Conservation (phyloP, 345 rosid species). For the Rhizophora apiculata region DNA sequence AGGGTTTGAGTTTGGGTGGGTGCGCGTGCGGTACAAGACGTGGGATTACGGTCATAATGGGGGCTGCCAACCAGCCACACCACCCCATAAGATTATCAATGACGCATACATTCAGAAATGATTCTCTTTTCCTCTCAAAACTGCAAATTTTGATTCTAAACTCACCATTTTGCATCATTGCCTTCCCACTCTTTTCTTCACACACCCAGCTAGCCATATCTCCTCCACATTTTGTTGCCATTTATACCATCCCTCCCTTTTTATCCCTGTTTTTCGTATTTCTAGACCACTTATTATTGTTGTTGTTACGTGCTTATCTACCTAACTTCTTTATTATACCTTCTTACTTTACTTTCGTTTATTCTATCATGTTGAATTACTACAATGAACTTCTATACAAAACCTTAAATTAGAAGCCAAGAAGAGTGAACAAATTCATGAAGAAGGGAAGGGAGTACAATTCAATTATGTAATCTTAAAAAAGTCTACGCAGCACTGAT, state of each 20-base stretch:
- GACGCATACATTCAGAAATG: constrained; percentile 27
- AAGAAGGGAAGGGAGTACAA: constrained; percentile 33
- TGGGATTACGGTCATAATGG: constrained; percentile 65
- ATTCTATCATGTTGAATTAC: constrained; percentile 26
- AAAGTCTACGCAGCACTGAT: constrained; percentile 23
- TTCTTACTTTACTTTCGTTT: background rate
- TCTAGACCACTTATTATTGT: background rate
- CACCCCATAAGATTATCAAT: constrained; percentile 24
- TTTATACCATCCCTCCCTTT: background rate
- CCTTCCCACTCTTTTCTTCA: constrained; percentile 7
- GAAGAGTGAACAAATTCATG: constrained; percentile 23
- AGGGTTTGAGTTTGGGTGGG: constrained; percentile 53
- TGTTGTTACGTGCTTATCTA: background rate
- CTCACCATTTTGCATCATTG: constrained; percentile 39
- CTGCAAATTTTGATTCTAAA: constrained; percentile 27
- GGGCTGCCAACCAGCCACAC: constrained; percentile 27
- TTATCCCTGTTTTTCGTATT: background rate
- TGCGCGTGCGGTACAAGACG: constrained; percentile 66
- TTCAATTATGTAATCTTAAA: constrained; percentile 30
- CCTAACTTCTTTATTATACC: background rate
- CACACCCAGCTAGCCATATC: background rate
- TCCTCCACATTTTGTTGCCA: background rate
- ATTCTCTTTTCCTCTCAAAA: constrained; percentile 12
- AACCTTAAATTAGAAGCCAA: constrained; percentile 40
- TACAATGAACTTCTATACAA: constrained; percentile 19